A percentile compares a stretch with the other conserved stretches of the same genome.
Conservation (phyloP, 164 flowering plant species). For the Litsea cubeba region DNA sequence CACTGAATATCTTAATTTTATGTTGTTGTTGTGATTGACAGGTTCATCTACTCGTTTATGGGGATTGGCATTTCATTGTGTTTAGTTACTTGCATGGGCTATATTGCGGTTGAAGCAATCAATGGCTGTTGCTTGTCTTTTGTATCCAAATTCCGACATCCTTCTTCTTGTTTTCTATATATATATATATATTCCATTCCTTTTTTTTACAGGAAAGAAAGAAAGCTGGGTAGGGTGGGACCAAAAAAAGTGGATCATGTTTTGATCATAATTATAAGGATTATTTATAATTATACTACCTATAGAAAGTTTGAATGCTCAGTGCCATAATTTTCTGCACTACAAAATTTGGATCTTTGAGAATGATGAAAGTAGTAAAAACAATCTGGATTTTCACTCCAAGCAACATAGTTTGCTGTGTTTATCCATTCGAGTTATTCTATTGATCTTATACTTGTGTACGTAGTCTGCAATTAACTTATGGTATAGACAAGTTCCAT, state of each 20-base stretch:
- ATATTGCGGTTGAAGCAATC: slow-evolving; percentile 65
- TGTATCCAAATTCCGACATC: slow-evolving; percentile 49
- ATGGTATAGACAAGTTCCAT: background rate
- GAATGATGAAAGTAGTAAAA: no score
- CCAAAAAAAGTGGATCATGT: no score
- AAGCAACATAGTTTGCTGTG: no score
- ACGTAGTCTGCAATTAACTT: background rate
- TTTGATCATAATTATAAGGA: no score
- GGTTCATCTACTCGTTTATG: slow-evolving; percentile 82
- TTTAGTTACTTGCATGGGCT: slow-evolving; percentile 57
- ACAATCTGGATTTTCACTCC: no score
- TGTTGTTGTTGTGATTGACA: slow-evolving; percentile 23
- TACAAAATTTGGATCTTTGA: no score
- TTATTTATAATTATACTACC: no score
- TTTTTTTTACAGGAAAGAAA: no score
- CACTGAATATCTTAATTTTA: background rate
- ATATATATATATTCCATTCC: no score
- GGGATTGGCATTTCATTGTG: slow-evolving; percentile 60
- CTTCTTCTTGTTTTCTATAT: background rate
- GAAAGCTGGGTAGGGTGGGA: no score
- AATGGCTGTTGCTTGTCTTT: slow-evolving; percentile 80
- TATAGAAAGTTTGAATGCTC: no score
- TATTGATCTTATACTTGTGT: background rate
- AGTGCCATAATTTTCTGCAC: no score
- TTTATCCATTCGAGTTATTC: background rate